Evolutionary conservation across 768 basidiomycete species (phyloP).

Genomic region (Mycena crocata): DNA sequence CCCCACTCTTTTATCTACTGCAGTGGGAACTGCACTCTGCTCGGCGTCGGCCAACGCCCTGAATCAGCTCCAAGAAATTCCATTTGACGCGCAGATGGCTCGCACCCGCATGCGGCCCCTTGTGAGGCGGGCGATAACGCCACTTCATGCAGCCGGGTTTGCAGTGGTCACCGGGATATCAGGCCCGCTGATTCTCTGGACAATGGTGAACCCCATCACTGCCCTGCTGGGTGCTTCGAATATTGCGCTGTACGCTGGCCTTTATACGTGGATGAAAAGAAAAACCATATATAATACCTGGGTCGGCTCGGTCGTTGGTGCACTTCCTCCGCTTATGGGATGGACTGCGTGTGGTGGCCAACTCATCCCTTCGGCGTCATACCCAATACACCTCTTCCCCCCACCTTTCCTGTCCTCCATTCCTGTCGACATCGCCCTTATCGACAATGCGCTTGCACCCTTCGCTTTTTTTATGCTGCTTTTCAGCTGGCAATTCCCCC

Average conservation of each 20-base stretch:
- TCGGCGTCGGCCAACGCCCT: constrained; percentile 94
- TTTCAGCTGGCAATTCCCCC: constrained; percentile 98
- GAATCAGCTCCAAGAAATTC: constrained; percentile 95
- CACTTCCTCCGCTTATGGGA: constrained; percentile 94
- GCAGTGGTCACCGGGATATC: constrained; percentile 80
- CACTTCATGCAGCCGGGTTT: constrained; percentile 86
- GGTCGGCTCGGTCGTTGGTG: constrained; percentile 95
- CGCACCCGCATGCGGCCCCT: constrained; percentile 91
- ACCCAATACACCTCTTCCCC: constrained; percentile 70
- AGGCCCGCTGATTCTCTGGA: constrained; percentile 83
- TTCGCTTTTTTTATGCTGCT: constrained; percentile 85
- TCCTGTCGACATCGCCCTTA: constrained; percentile 57
- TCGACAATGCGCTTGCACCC: constrained; percentile 87
- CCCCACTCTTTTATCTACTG: constrained; percentile 87
- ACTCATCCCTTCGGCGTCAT: constrained; percentile 71
- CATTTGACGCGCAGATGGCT: constrained; percentile 96
- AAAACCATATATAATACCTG: constrained; percentile 88
- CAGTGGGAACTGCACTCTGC: constrained; percentile 90
- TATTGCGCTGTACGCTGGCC: constrained; percentile 88
- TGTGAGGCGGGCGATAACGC: constrained; percentile 85
- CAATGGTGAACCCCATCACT: constrained; percentile 87
- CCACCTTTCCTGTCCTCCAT: constrained; percentile 65
- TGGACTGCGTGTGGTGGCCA: constrained; percentile 95
- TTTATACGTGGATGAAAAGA: constrained; percentile 95
- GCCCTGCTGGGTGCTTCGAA: constrained; percentile 87